These are phyloP conservation scores for Talaromyces albobiverticillius DNA, from an alignment of 2,329 filamentous ascomycete species.

Conservation along the genomic window DNA sequence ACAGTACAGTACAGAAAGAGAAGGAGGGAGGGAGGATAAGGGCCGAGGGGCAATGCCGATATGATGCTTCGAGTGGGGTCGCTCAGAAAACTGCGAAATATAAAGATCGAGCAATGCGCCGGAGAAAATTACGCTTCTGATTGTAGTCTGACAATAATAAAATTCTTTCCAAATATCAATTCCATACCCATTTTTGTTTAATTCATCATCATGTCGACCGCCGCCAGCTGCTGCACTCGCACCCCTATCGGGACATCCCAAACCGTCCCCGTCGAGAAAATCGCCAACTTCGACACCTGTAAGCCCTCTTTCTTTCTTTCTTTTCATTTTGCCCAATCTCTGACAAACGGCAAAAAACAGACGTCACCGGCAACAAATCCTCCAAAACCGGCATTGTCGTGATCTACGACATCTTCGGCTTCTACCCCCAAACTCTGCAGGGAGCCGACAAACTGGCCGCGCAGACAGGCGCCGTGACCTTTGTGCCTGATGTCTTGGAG, in stretches of 20 bases:
- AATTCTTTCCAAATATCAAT: no score
- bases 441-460: constrained; percentile 58
- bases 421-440: constrained; percentile 65
- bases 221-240: constrained; percentile 15
- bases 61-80: no score
- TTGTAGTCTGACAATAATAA: no score
- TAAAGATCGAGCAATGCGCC: no score
- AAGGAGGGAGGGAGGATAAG: no score
- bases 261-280: constrained; percentile 15
- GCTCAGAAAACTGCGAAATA: no score
- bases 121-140: no score
- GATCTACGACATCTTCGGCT: constrained; percentile 66
- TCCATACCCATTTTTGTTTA: no score
- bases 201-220: constrained; percentile 13
- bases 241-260: constrained; percentile 16
- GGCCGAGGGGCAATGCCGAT: no score
- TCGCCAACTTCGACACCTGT: constrained; percentile 19
- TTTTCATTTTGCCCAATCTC: neutral
- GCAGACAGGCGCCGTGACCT: constrained; percentile 36
- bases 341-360: constrained; percentile 12
- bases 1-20: no score
- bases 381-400: constrained; percentile 57
- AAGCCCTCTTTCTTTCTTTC: neutral
- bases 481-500: constrained; percentile 44
- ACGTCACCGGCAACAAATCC: constrained; percentile 47